These are phyloP conservation scores for Zygosaccharomyces rouxii DNA, from an alignment of 805 yeast species.

Conservation along the genomic window DNA sequence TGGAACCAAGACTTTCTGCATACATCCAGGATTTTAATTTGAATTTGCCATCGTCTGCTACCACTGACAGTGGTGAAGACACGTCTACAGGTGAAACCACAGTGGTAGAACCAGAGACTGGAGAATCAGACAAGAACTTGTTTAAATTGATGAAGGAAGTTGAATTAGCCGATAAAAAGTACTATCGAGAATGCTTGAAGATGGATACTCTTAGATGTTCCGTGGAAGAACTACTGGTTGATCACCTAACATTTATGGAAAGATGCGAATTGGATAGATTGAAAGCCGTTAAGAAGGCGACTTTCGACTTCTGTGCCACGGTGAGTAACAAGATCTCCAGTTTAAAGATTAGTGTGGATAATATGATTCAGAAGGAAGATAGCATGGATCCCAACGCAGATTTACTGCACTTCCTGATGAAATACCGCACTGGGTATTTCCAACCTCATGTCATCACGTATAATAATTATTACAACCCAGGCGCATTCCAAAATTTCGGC, in stretches of 20 bases:
- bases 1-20: constrained; percentile 15
- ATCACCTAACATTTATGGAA: constrained; percentile 72
- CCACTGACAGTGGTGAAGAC: constrained; percentile 2
- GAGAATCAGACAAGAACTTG: constrained; percentile 42
- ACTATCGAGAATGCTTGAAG: constrained; percentile 49
- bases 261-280: constrained; percentile 76
- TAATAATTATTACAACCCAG: constrained; percentile 74
- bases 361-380: constrained; percentile 60
- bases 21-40: constrained; percentile 18
- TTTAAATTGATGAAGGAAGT: constrained; percentile 55
- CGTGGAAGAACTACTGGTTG: constrained; percentile 67
- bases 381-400: constrained; percentile 68
- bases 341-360: constrained; percentile 56
- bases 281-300: constrained; percentile 68
- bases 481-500: constrained; percentile 70
- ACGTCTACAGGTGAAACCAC: constrained; percentile 5
- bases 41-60: constrained; percentile 8
- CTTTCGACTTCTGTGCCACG: constrained; percentile 65
- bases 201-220: constrained; percentile 67
- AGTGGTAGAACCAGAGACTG: constrained; percentile 18
- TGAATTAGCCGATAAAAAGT: constrained; percentile 50
- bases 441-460: constrained; percentile 67
- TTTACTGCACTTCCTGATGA: constrained; percentile 58
- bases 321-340: constrained; percentile 56
- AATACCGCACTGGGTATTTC: constrained; percentile 69